phyloP scores from a whole-genome alignment of 805 yeast species.

The Nakazawaea anatomiae region DNA sequence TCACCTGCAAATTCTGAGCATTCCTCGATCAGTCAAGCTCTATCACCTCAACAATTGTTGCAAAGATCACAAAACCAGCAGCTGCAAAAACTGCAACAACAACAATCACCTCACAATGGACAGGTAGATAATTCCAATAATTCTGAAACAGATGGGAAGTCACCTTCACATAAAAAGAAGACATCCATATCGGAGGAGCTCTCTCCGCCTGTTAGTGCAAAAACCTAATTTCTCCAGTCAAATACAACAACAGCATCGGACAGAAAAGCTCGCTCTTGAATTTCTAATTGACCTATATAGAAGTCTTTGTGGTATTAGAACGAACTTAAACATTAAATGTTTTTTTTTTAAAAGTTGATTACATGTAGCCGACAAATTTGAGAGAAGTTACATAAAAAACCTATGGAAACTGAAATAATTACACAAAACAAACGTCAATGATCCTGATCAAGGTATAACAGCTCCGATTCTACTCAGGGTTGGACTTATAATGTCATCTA shows the following conservation, averaged over 20 bases:
- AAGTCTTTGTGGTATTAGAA: too few relatives aligned
- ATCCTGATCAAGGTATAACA: background rate
- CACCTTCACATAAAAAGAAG: background rate
- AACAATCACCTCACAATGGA: background rate
- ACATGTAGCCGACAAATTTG: too few relatives aligned
- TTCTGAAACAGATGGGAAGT: background rate
- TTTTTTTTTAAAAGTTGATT: too few relatives aligned
- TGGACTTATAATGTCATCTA: constrained; percentile 12
- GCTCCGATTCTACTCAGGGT: constrained; percentile 2
- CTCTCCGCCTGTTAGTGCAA: constrained; percentile 4
- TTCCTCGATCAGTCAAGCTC: constrained; percentile 11
- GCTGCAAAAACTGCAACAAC: constrained; percentile 5
- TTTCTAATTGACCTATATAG: too few relatives aligned
- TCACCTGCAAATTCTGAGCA: constrained; percentile 14
- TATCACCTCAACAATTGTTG: constrained; percentile 6
- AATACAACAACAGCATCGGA: too few relatives aligned
- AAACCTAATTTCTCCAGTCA: background rate
- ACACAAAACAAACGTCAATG: background rate
- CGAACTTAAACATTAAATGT: too few relatives aligned
- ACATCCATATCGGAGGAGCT: constrained; percentile 1
- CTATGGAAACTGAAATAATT: background rate
- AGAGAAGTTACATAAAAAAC: too few relatives aligned
- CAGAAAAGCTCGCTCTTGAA: too few relatives aligned
- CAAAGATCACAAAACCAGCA: constrained; percentile 1
- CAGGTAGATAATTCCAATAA: background rate